phyloP scores from a whole-genome alignment of 495 filamentous ascomycete species.

The Pseudomonodictys pantanalensis region DNA sequence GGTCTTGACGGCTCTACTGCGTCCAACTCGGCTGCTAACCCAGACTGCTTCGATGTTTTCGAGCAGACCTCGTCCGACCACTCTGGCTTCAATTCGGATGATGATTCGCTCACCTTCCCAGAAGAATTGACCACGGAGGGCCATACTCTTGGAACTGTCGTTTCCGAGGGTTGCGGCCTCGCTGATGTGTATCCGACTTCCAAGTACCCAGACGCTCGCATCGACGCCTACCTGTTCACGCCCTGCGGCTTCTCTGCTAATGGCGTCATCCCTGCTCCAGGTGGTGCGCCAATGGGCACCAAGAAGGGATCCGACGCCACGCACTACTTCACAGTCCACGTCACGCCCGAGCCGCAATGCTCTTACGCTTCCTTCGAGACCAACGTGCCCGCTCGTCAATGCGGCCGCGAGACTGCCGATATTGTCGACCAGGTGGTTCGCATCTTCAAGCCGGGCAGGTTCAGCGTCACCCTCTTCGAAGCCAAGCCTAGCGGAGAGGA shows the following conservation, averaged over 20 bases:
- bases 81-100: constrained; percentile 55
- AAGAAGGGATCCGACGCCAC: constrained; percentile 49
- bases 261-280: constrained; percentile 83
- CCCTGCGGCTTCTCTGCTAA: constrained; percentile 99
- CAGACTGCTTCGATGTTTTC: constrained; percentile 72
- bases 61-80: constrained; percentile 71
- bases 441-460: constrained; percentile 94
- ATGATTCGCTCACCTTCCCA: constrained; percentile 55
- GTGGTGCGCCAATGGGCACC: constrained; percentile 45
- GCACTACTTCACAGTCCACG: constrained; percentile 98
- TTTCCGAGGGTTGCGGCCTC: constrained; percentile 87
- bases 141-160: constrained; percentile 87
- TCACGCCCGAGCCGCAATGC: constrained; percentile 95
- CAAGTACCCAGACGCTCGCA: constrained; percentile 85
- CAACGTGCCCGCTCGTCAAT: constrained; percentile 89
- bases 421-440: constrained; percentile 88
- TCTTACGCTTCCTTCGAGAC: constrained; percentile 99
- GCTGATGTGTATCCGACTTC: constrained; percentile 83
- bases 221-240: constrained; percentile 95
- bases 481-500: constrained; percentile 61
- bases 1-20: constrained; percentile 47
- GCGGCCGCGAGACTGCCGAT: constrained; percentile 81
- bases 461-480: constrained; percentile 97
- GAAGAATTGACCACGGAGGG: constrained; percentile 86
- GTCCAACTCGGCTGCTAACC: constrained; percentile 35